Conservation (phyloP, 768 basidiomycete species). For the Pleurotus tuber-regium region DNA sequence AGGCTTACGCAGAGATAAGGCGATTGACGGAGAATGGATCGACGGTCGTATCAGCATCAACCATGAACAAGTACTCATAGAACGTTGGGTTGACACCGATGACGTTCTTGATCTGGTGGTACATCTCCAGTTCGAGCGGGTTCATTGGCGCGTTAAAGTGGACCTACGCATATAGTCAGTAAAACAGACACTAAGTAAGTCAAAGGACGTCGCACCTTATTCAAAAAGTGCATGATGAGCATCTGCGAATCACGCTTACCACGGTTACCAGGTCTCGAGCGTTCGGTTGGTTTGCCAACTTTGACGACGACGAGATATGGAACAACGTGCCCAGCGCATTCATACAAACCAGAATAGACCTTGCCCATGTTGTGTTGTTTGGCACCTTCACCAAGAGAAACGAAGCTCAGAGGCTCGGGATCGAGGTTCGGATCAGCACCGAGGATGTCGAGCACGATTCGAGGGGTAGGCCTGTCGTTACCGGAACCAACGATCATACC, state of each 20-base stretch:
- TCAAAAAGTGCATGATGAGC: constrained; percentile 95
- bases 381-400: constrained; percentile 90
- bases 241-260: constrained; percentile 99
- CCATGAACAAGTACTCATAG: constrained; percentile 93
- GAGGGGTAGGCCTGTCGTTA: constrained; percentile 93
- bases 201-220: constrained; percentile 58
- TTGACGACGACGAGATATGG: constrained; percentile 93
- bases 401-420: constrained; percentile 92
- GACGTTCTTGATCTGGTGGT: constrained; percentile 99
- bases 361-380: constrained; percentile 99
- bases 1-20: constrained; percentile 90
- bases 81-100: constrained; percentile 99
- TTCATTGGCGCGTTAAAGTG: constrained; percentile 98
- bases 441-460: constrained; percentile 95
- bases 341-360: constrained; percentile 94
- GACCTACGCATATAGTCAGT: constrained; percentile 51
- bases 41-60: constrained; percentile 95
- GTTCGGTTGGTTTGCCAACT: constrained; percentile 93
- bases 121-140: constrained; percentile 96
- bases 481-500: constrained; percentile 98
- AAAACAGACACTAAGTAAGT: not conserved
- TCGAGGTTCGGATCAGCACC: constrained; percentile 92
- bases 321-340: constrained; percentile 91
- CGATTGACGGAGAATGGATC: constrained; percentile 85
- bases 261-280: constrained; percentile 91